Evolutionary conservation across 306 rosid species (phyloP).

Genomic region (Acacia acuminata): DNA sequence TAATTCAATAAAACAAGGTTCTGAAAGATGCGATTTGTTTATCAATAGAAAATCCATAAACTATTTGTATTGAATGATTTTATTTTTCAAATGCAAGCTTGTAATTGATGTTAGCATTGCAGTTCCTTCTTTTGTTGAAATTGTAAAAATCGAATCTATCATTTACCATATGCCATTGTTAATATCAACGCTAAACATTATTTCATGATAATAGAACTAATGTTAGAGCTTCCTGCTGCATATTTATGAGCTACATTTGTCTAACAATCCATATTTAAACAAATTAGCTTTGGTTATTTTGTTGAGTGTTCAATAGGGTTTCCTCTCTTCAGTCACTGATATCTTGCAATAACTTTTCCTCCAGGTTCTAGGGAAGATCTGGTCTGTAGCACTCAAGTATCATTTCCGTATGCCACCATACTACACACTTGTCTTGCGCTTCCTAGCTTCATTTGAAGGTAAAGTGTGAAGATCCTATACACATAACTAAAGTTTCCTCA

Average conservation of each 20-base stretch:
- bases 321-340: constrained; percentile 19
- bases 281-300: neutral
- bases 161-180: neutral
- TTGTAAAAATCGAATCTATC: neutral
- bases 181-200: constrained; percentile 5
- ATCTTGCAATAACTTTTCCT: constrained; percentile 32
- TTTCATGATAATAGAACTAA: neutral
- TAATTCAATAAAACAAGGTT: neutral
- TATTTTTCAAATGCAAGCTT: constrained; percentile 15
- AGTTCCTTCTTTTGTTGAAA: constrained; percentile 1
- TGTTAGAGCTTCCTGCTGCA: neutral
- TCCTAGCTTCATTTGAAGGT: constrained; percentile 97
- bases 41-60: neutral
- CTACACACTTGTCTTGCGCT: constrained; percentile 83
- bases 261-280: constrained; percentile 4
- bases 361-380: constrained; percentile 92
- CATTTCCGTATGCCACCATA: constrained; percentile 98
- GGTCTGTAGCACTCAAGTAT: constrained; percentile 83
- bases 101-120: constrained; percentile 1
- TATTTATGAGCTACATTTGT: neutral
- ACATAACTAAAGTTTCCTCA: constrained; percentile 13
- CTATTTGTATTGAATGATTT: neutral
- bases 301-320: neutral
- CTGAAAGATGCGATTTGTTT: neutral
- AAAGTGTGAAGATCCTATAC: constrained; percentile 21